Base-by-base conservation (phyloP, 495 filamentous ascomycete species). In the Aspergillus funiculosus region DNA sequence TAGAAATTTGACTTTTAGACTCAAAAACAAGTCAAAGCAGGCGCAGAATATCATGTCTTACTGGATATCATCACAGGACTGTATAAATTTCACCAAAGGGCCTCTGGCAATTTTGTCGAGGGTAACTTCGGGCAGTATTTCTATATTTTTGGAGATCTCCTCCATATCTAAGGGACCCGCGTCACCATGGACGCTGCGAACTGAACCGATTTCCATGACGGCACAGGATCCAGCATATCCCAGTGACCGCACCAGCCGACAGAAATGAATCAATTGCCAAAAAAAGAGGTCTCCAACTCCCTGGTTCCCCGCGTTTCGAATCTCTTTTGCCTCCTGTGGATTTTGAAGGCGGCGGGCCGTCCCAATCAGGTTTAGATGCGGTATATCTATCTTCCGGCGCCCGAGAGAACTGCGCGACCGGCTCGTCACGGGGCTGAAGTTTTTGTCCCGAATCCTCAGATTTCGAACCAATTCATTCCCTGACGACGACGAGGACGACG, bases 351-450 rank as follows among this genome's bases (percentile, higher is more conserved):
- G 57, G 53, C 52, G 57, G 53, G 40, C 17, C 53, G 14, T 13
- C 56, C 58, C 11, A 22, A 59, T 57, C 13, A 0, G 54, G 61
- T 15, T 43, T 66, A 66, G 65, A 38, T 26, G 15, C 65, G 62
- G 65, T 0, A 0, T 21, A 58, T 58, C 38, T 11, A 48, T 60
- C 15, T 22, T 62, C 59, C 67, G 53, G 10, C 37, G 26, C 20
- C 48, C 34, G 24, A n/a, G 20, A 20, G 17, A 11, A 14, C 34
- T 35, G 21, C 14, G 27, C 15, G 21, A 25, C 51, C 48, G 55
- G 39, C 43, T 41, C 46, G 56, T 67, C 67, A 68, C 64, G 64
- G 63, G 66, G 62, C 53, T 62, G 62, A 66, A 69, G 61, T 69
- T 71, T 69, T 71, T 69, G 61, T 61, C 63, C 52, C 56, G 37